phyloP scores from a whole-genome alignment of 176 grass and related monocot species.

The Hsuehochloa calcarea region DNA sequence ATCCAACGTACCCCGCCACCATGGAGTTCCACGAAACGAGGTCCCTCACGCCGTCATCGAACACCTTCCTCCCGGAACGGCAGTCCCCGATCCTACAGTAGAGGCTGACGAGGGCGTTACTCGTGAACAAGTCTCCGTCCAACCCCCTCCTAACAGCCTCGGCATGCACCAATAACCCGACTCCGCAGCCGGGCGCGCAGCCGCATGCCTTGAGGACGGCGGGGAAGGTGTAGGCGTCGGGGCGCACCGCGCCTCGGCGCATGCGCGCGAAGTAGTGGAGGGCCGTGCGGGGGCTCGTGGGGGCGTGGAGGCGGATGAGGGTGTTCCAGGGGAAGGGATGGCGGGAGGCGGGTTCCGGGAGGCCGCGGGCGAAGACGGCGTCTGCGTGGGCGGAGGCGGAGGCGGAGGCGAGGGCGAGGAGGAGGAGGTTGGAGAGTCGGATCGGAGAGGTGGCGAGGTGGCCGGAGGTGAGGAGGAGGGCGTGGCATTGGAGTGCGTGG shows the following conservation, averaged over 20 bases:
- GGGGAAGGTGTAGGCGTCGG: slow-evolving; percentile 69
- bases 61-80: slow-evolving; percentile 52
- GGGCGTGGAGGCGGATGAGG: slow-evolving; percentile 47
- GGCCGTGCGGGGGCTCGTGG: slow-evolving; percentile 13
- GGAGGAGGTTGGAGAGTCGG: slow-evolving; percentile 41
- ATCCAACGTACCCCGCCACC: slow-evolving; percentile 50
- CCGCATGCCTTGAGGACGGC: slow-evolving; percentile 61
- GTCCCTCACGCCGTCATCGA: slow-evolving; percentile 45
- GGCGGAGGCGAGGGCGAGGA: slow-evolving; percentile 34
- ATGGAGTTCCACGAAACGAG: slow-evolving; percentile 74
- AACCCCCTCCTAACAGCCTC: slow-evolving; percentile 50
- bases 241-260: slow-evolving; percentile 30
- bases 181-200: neutral
- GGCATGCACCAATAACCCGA: slow-evolving; percentile 43
- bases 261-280: slow-evolving; percentile 53
- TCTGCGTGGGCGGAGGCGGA: slow-evolving; percentile 21
- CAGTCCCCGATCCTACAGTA: slow-evolving; percentile 52
- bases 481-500: slow-evolving; percentile 53
- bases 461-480: slow-evolving; percentile 46
- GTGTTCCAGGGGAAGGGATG: slow-evolving; percentile 66
- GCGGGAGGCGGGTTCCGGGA: slow-evolving; percentile 6
- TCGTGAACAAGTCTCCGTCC: slow-evolving; percentile 39
- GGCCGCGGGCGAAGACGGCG: slow-evolving; percentile 32
- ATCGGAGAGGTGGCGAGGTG: slow-evolving; percentile 44
- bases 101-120: slow-evolving; percentile 52